Conservation (phyloP, 495 filamentous ascomycete genomes). For the Aspergillus diversus region DNA sequence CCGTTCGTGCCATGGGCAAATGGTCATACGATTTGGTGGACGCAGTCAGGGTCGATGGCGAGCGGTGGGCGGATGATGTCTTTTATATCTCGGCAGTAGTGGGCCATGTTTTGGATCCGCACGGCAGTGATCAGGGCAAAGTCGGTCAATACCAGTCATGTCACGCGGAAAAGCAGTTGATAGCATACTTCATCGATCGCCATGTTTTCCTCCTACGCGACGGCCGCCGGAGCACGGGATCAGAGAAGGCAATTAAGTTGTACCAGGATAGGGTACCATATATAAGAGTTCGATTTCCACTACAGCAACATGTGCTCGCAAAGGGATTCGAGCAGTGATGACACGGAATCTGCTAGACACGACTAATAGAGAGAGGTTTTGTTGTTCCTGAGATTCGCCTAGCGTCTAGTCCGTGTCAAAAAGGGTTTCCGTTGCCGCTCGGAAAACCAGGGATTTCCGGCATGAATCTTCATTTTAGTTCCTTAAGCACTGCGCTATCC, state of each 20-base stretch:
- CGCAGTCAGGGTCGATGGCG: constrained; percentile 15
- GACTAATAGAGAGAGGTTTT: too few species aligned
- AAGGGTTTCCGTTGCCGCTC: too few species aligned
- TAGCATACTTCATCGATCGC: constrained; percentile 25
- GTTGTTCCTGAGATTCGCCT: too few species aligned
- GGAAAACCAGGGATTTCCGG: too few species aligned
- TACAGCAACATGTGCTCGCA: too few species aligned
- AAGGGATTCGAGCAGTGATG: too few species aligned
- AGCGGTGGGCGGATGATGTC: constrained; percentile 20
- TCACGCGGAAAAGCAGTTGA: constrained; percentile 25
- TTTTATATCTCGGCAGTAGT: constrained; percentile 15
- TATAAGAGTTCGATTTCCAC: too few species aligned
- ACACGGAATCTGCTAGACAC: too few species aligned
- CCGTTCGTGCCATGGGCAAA: constrained; percentile 18
- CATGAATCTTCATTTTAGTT: too few species aligned
- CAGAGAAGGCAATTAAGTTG: constrained; percentile 4
- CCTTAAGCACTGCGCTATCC: too few species aligned
- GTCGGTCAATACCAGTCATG: constrained; percentile 20
- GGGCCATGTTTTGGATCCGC: constrained; percentile 11
- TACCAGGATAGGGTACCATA: constrained; percentile 8
- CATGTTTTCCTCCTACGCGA: constrained; percentile 25
- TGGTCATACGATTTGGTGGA: constrained; percentile 9
- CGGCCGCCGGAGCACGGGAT: constrained; percentile 4
- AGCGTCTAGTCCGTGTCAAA: too few species aligned
- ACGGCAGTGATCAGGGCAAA: constrained; percentile 16